Evolutionary conservation across 495 filamentous ascomycete genomes (phyloP).

Genomic region (Penicillium simplicissimum): DNA sequence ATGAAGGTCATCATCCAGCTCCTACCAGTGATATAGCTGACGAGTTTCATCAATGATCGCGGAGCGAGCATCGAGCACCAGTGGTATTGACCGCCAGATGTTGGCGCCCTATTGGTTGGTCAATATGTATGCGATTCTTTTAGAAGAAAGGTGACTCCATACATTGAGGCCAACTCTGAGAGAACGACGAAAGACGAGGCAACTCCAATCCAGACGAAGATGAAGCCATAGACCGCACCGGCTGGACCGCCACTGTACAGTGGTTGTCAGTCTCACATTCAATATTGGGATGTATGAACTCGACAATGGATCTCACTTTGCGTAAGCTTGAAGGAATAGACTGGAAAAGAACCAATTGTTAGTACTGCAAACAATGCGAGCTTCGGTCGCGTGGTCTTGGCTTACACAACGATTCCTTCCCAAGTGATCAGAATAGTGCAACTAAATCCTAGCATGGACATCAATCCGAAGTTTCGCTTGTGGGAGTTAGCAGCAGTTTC

Average conservation of each 20-base stretch:
- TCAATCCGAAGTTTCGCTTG: slow-evolving; percentile 49
- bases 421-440: slow-evolving; percentile 54
- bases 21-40: slow-evolving; percentile 51
- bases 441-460: slow-evolving; percentile 53
- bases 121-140: not conserved
- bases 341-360: slow-evolving; percentile 14
- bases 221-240: slow-evolving; percentile 52
- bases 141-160: not conserved
- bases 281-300: not conserved
- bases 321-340: slow-evolving; percentile 35
- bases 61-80: slow-evolving; percentile 56
- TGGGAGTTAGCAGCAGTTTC: not conserved
- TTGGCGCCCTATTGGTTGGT: slow-evolving; percentile 42
- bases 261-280: slow-evolving; percentile 4
- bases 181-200: slow-evolving; percentile 33
- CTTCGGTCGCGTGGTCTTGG: not conserved
- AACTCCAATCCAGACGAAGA: slow-evolving; percentile 49
- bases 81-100: slow-evolving; percentile 54
- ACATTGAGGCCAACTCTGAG: slow-evolving; percentile 49
- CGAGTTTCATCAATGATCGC: slow-evolving; percentile 33
- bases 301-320: slow-evolving; percentile 28
- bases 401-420: slow-evolving; percentile 47
- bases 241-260: slow-evolving; percentile 48
- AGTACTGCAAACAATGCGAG: not conserved
- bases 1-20: not conserved